A percentile compares a stretch with the other conserved stretches of the same genome.
phyloP scores from a whole-genome alignment of 225 moss, liverwort and hornwort species.

The Pseudisothecium myosuroides region DNA sequence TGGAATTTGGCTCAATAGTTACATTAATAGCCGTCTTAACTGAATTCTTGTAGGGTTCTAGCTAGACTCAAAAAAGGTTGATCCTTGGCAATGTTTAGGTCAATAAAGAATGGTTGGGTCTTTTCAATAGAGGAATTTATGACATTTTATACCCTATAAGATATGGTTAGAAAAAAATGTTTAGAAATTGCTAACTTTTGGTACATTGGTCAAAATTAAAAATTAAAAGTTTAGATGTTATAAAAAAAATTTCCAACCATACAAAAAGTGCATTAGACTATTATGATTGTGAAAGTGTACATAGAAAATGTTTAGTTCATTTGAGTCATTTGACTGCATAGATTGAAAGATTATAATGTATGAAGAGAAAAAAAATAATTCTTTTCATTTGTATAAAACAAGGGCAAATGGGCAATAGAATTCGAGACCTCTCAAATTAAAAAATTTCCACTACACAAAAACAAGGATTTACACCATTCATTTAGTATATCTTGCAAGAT shows the following conservation, averaged over 20 bases:
- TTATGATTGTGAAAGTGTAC: too few species aligned
- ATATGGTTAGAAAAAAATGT: not conserved
- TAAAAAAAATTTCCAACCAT: fast-evolving
- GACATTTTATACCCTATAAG: not conserved
- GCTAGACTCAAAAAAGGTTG: fast-evolving
- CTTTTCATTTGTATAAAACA: too few species aligned
- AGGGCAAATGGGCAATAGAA: fast-evolving
- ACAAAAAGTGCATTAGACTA: not conserved
- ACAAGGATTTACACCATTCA: not conserved
- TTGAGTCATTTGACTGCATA: fast-evolving
- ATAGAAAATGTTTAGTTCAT: fast-evolving
- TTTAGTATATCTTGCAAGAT: fast-evolving
- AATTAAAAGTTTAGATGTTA: not conserved
- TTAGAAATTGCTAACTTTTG: too few species aligned
- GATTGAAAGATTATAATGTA: not conserved
- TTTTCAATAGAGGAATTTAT: not conserved
- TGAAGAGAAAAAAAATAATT: not conserved
- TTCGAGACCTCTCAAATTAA: fast-evolving
- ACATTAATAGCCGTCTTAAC: not conserved
- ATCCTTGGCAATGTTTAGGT: not conserved
- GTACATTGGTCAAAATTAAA: not conserved
- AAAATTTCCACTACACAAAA: fast-evolving
- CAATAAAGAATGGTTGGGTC: not conserved
- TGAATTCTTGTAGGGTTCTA: not conserved
- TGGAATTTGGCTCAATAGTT: not conserved